These are phyloP conservation scores for Wickerhamomyces rabaulensis DNA, from an alignment of 805 yeast species.

Conservation along the genomic window DNA sequence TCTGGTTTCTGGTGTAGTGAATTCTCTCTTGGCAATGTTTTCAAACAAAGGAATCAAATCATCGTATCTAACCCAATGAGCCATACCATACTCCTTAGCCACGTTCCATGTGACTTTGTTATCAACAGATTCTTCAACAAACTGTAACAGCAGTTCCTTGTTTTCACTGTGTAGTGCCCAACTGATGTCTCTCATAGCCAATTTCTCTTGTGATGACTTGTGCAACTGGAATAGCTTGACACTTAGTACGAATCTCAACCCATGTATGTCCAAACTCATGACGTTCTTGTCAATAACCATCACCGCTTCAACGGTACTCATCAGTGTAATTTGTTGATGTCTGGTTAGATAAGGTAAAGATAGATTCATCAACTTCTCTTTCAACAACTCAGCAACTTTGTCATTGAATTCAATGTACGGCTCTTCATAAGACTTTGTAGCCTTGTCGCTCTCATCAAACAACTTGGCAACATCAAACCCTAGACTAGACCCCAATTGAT, in stretches of 20 bases:
- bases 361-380: slow-evolving; percentile 54
- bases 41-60: slow-evolving; percentile 55
- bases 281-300: slow-evolving; percentile 44
- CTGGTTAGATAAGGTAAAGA: slow-evolving; percentile 79
- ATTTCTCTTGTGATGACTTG: slow-evolving; percentile 39
- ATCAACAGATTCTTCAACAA: slow-evolving; percentile 39
- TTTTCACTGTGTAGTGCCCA: slow-evolving; percentile 88
- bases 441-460: slow-evolving; percentile 9
- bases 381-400: slow-evolving; percentile 41
- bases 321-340: slow-evolving; percentile 84
- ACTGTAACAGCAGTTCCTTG: slow-evolving; percentile 56
- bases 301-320: slow-evolving; percentile 63
- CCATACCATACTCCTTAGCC: slow-evolving; percentile 55
- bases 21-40: slow-evolving; percentile 65
- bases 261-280: slow-evolving; percentile 41
- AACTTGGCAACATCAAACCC: slow-evolving; percentile 26
- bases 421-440: slow-evolving; percentile 24
- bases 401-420: slow-evolving; percentile 37
- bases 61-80: slow-evolving; percentile 59
- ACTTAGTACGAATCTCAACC: slow-evolving; percentile 66
- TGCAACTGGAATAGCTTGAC: slow-evolving; percentile 60
- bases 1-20: slow-evolving; percentile 43
- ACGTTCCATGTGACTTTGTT: slow-evolving; percentile 52
- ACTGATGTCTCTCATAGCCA: slow-evolving; percentile 74
- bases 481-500: slow-evolving; percentile 24